A percentile compares a stretch with the other conserved stretches of the same genome.
These are phyloP conservation scores for Mucuna pruriens DNA, from an alignment of 306 rosid genomes.

Conservation along the genomic window DNA sequence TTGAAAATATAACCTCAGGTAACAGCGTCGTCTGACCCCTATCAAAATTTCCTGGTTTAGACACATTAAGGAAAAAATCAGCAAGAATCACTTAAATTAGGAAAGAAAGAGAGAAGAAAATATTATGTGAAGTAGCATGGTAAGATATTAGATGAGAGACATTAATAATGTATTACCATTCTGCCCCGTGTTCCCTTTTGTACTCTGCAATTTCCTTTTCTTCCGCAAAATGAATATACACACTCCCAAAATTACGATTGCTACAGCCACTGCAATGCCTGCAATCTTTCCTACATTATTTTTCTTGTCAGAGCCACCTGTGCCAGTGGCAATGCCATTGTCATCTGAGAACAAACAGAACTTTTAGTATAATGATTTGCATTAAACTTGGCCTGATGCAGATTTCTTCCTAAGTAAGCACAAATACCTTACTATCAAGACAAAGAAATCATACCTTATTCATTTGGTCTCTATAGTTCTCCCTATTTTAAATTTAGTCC, in stretches of 20 bases:
- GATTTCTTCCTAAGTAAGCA: neutral
- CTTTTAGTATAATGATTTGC: too few species aligned
- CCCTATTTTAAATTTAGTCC: too few species aligned
- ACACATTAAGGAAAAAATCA: neutral
- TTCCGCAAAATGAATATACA: slow-evolving; percentile 44
- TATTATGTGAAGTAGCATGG: neutral
- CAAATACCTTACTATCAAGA: neutral
- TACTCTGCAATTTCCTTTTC: slow-evolving; percentile 39
- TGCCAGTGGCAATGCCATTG: neutral
- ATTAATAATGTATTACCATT: slow-evolving; percentile 35
- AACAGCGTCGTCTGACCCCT: neutral
- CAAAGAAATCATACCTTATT: neutral
- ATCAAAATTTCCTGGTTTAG: neutral
- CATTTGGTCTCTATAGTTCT: too few species aligned
- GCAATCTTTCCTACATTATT: slow-evolving; percentile 24
- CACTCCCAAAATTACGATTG: slow-evolving; percentile 45
- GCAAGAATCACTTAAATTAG: neutral
- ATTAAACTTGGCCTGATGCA: neutral
- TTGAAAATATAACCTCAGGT: slow-evolving; percentile 49
- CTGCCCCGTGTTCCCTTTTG: slow-evolving; percentile 6
- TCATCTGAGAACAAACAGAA: slow-evolving; percentile 38
- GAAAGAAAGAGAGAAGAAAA: neutral
- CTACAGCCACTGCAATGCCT: slow-evolving; percentile 42
- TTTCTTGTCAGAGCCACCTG: slow-evolving; percentile 38
- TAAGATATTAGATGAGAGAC: neutral